Evolutionary conservation across 495 filamentous ascomycete species (phyloP).

Genomic region (Amphirosellinia nigrospora): DNA sequence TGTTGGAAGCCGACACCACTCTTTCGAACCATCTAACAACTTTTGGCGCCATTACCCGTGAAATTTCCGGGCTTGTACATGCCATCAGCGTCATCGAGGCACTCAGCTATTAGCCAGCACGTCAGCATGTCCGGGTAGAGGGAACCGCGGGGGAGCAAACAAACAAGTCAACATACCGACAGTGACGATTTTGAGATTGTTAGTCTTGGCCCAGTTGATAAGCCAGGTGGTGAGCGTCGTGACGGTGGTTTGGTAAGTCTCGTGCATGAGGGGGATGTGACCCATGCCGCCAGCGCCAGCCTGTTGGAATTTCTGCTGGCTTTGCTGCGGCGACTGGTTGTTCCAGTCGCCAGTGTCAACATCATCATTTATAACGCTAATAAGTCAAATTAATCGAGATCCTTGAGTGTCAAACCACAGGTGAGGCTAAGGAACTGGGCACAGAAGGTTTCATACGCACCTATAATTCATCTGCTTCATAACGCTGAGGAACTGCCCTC

Average conservation of each 20-base stretch:
- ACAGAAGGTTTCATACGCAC: not conserved
- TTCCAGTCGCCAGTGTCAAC: constrained; percentile 63
- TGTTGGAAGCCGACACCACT: not conserved
- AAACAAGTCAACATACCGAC: constrained; percentile 46
- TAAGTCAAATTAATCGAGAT: not conserved
- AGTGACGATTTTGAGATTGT: constrained; percentile 58
- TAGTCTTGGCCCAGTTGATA: constrained; percentile 59
- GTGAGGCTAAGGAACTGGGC: too few relatives aligned
- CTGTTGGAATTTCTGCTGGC: constrained; percentile 49
- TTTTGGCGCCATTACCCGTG: constrained; percentile 32
- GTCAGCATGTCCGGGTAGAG: constrained; percentile 27
- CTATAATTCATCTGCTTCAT: constrained; percentile 55
- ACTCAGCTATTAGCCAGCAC: constrained; percentile 47
- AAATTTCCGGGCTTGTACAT: constrained; percentile 53
- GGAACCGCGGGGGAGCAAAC: not conserved
- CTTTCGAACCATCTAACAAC: constrained; percentile 27
- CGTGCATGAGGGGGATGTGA: constrained; percentile 63
- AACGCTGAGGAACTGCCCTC: constrained; percentile 48
- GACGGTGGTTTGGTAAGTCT: constrained; percentile 56
- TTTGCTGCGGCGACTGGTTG: constrained; percentile 50
- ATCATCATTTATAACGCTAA: constrained; percentile 59
- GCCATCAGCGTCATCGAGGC: constrained; percentile 53
- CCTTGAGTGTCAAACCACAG: not conserved
- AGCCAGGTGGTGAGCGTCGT: constrained; percentile 57
- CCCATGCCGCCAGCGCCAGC: constrained; percentile 56